Evolutionary conservation across 1,139 yeast genomes (phyloP).

Genomic region (Scheffersomyces insectosa): DNA sequence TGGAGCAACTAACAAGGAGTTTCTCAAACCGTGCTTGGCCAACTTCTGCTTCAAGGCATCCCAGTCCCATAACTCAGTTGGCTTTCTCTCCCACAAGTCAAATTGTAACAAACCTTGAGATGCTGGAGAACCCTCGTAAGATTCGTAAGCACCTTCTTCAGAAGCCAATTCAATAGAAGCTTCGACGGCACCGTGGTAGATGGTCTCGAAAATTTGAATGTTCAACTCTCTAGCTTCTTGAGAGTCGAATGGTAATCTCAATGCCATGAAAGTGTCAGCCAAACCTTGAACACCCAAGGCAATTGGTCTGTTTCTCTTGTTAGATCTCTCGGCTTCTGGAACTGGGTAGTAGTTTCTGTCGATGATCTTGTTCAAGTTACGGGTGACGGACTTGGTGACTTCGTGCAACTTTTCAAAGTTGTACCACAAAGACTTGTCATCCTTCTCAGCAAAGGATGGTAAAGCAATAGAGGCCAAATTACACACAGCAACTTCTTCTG

Average conservation of each 20-base stretch:
- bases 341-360: constrained; percentile 61
- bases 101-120: constrained; percentile 57
- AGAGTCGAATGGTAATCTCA: constrained; percentile 59
- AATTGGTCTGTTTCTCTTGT: constrained; percentile 59
- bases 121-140: constrained; percentile 59
- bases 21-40: constrained; percentile 51
- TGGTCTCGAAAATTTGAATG: constrained; percentile 60
- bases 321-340: constrained; percentile 52
- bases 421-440: constrained; percentile 38
- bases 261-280: constrained; percentile 58
- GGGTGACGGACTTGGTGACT: constrained; percentile 53
- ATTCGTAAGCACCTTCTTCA: constrained; percentile 47
- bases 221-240: constrained; percentile 56
- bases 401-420: constrained; percentile 57
- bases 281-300: constrained; percentile 67
- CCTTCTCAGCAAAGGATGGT: constrained; percentile 63
- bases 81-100: constrained; percentile 60
- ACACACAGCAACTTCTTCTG: constrained; percentile 90
- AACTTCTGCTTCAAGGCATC: constrained; percentile 47
- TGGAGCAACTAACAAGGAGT: constrained; percentile 62
- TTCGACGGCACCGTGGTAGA: constrained; percentile 60
- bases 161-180: constrained; percentile 55
- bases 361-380: constrained; percentile 56
- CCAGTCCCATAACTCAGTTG: constrained; percentile 61
- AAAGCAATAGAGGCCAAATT: constrained; percentile 85